A percentile compares a stretch with the other conserved stretches of the same genome.
phyloP scores from a whole-genome alignment of 176 grass and related monocot species.

The Cenchrus americanus region DNA sequence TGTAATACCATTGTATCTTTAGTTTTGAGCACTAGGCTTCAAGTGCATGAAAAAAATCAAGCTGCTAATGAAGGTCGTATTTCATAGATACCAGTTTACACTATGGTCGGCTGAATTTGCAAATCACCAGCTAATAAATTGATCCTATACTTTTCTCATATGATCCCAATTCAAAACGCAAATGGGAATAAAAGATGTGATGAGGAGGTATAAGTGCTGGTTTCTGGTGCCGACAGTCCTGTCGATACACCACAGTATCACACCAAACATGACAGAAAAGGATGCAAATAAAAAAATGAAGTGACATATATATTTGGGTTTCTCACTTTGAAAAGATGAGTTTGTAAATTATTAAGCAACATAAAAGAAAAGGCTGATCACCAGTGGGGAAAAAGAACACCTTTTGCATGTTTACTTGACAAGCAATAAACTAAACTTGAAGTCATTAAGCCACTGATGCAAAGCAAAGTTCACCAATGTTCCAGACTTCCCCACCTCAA shows the following conservation, averaged over 20 bases:
- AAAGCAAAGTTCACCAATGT: background rate
- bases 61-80: too few species aligned
- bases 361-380: background rate
- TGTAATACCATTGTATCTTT: too few species aligned
- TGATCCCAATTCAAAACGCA: background rate
- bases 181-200: background rate
- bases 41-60: too few species aligned
- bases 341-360: constrained; percentile 22
- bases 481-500: background rate
- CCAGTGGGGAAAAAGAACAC: background rate
- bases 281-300: background rate
- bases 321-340: background rate
- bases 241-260: constrained; percentile 26
- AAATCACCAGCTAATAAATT: background rate
- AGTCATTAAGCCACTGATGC: background rate
- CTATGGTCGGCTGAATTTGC: constrained; percentile 6
- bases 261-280: constrained; percentile 27
- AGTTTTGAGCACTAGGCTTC: too few species aligned
- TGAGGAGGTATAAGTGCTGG: constrained; percentile 9
- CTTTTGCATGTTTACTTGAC: background rate
- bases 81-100: background rate
- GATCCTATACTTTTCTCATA: background rate
- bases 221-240: constrained; percentile 52
- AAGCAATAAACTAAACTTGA: constrained; percentile 9
- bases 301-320: background rate